A percentile compares a stretch with the other conserved stretches of the same genome.
Evolutionary conservation across 306 rosid genomes (phyloP).

Genomic region (Spatholobus suberectus): DNA sequence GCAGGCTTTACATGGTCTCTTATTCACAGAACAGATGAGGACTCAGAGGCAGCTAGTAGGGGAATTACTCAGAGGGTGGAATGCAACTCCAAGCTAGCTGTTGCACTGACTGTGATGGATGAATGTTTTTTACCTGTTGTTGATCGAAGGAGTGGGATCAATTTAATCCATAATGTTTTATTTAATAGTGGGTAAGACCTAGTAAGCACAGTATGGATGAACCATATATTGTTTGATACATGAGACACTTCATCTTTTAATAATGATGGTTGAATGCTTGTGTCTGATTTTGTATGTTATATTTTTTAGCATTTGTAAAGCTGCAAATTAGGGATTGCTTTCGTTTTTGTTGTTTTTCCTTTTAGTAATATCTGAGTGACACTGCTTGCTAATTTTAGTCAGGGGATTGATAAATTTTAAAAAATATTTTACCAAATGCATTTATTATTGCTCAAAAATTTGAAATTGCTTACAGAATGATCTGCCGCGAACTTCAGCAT

Average conservation of each 20-base stretch:
- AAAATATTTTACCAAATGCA: neutral
- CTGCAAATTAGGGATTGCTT: neutral
- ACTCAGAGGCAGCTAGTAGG: conserved; percentile 57
- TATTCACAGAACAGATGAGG: conserved; percentile 72
- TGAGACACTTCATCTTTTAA: conserved; percentile 3
- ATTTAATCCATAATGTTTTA: conserved; percentile 77
- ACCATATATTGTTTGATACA: neutral
- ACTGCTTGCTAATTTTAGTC: neutral
- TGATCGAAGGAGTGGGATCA: conserved; percentile 92
- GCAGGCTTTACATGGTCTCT: conserved; percentile 90
- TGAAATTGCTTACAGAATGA: neutral
- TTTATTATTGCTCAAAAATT: neutral
- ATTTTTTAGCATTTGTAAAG: neutral
- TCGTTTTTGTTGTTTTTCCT: neutral
- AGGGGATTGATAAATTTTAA: neutral
- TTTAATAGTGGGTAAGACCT: conserved; percentile 80
- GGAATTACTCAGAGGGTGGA: conserved; percentile 75
- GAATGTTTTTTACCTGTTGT: conserved; percentile 90
- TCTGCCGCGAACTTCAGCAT: neutral
- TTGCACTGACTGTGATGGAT: conserved; percentile 86
- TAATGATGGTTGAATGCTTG: neutral
- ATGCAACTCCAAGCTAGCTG: conserved; percentile 84
- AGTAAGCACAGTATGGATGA: neutral
- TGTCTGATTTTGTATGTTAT: neutral
- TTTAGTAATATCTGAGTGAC: neutral